These are phyloP conservation scores for Populus nigra DNA, from an alignment of 345 rosid genomes.

Conservation along the genomic window DNA sequence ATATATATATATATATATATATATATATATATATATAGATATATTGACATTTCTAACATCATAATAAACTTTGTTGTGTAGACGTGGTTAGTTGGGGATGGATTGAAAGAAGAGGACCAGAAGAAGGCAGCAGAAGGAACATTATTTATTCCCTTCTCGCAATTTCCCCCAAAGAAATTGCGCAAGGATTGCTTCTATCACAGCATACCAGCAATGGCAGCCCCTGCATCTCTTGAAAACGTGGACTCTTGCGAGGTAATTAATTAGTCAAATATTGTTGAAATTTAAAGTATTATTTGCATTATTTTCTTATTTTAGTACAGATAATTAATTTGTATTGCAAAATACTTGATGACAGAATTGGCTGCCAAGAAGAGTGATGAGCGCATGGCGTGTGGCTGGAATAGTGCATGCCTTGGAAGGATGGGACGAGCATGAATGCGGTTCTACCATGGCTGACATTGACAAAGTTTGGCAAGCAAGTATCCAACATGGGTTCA, in stretches of 20 bases:
- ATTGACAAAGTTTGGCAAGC: slow-evolving; percentile 54
- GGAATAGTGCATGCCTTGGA: slow-evolving; percentile 66
- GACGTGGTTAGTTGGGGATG: slow-evolving; percentile 69
- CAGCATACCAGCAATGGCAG: slow-evolving; percentile 55
- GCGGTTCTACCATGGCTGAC: slow-evolving; percentile 39
- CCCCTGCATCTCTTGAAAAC: slow-evolving; percentile 52
- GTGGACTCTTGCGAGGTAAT: slow-evolving; percentile 79
- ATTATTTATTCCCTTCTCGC: slow-evolving; percentile 60
- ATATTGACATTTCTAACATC: too few species aligned
- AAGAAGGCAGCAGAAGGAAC: slow-evolving; percentile 53
- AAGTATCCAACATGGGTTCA: slow-evolving; percentile 53
- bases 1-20: too few species aligned
- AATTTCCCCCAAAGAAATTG: slow-evolving; percentile 44
- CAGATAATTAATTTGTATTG: background rate
- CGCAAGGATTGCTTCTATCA: slow-evolving; percentile 58
- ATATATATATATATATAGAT: too few species aligned
- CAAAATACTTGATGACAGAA: slow-evolving; percentile 29
- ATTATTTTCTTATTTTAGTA: background rate
- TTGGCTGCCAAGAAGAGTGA: slow-evolving; percentile 74
- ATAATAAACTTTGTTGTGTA: slow-evolving; percentile 2
- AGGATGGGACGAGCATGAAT: slow-evolving; percentile 61
- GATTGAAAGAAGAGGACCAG: slow-evolving; percentile 47
- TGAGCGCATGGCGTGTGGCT: slow-evolving; percentile 69
- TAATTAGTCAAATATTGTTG: background rate
- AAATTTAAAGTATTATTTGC: background rate